Evolutionary conservation across 495 filamentous ascomycete genomes (phyloP).

Genomic region (Gamarada debralockiae): DNA sequence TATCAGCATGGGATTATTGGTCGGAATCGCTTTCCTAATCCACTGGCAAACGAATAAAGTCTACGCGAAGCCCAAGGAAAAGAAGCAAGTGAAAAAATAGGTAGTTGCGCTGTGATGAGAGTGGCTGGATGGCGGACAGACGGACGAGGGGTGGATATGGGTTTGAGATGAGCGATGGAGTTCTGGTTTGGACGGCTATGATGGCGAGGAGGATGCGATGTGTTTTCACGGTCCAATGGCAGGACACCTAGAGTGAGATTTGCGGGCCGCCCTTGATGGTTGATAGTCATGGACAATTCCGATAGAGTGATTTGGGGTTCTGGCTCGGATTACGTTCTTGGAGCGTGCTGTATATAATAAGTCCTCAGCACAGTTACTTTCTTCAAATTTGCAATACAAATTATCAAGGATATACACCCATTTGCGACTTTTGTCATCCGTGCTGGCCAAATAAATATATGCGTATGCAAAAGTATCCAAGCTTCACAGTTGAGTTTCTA

Average conservation of each 20-base stretch:
- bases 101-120: neutral
- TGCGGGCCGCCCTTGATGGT: slow-evolving; percentile 14
- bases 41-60: slow-evolving; percentile 21
- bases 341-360: neutral
- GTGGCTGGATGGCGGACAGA: neutral
- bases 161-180: neutral
- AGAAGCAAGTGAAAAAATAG: slow-evolving; percentile 12
- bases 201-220: neutral
- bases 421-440: no score
- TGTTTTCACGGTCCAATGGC: slow-evolving; percentile 8
- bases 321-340: neutral
- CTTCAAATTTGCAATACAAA: no score
- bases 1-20: neutral
- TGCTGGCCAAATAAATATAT: no score
- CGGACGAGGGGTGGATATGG: neutral
- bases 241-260: slow-evolving; percentile 17
- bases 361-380: neutral
- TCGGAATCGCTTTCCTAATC: slow-evolving; percentile 17
- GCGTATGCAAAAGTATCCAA: no score
- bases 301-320: neutral
- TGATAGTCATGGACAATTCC: neutral
- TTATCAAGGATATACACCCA: no score
- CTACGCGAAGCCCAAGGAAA: slow-evolving; percentile 21
- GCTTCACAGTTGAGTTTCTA: no score
- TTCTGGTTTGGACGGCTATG: neutral